Evolutionary conservation across 805 yeast species (phyloP).

Genomic region (Monosporozyma solicola): DNA sequence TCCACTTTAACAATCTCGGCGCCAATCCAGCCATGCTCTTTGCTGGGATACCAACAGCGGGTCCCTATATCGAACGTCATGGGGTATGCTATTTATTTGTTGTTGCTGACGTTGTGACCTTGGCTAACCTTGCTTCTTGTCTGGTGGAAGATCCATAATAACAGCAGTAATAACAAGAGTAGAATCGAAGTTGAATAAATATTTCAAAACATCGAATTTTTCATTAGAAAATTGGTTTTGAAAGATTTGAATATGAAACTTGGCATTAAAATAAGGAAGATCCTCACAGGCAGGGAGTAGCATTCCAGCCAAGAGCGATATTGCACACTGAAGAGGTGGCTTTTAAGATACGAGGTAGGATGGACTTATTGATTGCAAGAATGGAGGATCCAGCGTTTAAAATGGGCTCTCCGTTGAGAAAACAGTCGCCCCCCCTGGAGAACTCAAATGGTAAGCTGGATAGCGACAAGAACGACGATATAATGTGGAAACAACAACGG

Average conservation of each 20-base stretch:
- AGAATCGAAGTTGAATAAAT: not conserved
- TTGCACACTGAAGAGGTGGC: too few relatives aligned
- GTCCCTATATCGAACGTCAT: slow-evolving; percentile 46
- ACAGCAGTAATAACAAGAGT: too few relatives aligned
- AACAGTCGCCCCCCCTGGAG: not conserved
- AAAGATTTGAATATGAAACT: not conserved
- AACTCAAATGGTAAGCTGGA: not conserved
- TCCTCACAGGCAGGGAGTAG: too few relatives aligned
- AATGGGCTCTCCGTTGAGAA: not conserved
- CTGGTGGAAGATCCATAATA: too few relatives aligned
- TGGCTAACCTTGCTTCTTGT: too few relatives aligned
- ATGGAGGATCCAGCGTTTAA: slow-evolving; percentile 5
- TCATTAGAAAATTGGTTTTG: not conserved
- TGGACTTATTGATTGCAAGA: slow-evolving; percentile 8
- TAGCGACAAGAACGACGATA: not conserved
- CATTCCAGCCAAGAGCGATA: too few relatives aligned
- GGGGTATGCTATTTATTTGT: not conserved
- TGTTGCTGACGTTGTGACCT: not conserved
- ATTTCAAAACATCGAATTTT: not conserved
- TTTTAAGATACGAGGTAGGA: not conserved
- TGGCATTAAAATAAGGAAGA: not conserved
- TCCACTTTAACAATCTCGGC: slow-evolving; percentile 46
- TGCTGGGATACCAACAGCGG: slow-evolving; percentile 73
- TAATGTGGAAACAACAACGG: not conserved
- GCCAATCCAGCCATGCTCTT: slow-evolving; percentile 63